Base-by-base conservation (phyloP, 306 rosid genomes). In the Fagus sylvatica region DNA sequence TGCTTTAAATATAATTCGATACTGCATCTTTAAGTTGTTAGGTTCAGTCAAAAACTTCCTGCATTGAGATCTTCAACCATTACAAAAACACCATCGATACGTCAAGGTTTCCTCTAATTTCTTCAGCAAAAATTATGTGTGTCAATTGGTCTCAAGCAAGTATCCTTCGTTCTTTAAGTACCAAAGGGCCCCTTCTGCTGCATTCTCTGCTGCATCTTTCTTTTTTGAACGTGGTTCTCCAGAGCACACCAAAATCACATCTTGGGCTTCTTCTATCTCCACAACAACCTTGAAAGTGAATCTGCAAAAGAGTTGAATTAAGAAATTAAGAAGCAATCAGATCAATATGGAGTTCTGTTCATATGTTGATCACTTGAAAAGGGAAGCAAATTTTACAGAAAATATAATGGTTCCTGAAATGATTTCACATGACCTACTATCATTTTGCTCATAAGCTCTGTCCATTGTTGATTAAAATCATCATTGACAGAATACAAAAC, bases 101-200 rank as follows among this genome's bases (percentile, higher is more conserved):
- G 1, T 57, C 33, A 9, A 10, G 11, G 6, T 57, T 28, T n/a
- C 64, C 6, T 9, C 59, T 42, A 51, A 67, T 22, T 53, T 41
- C 6, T 46, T 40, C 61, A 72, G 51, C 55, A 53, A 40, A 62
- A 64, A 37, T 19, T 78, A 11, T 28, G 53, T 28, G 70, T 28
- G 41, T 66, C 2, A 41, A 59, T 51, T 48, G 42, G 70, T 60
- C 53, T 53, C 43, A 33, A 53, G 46, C 76, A 83, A 48, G 72
- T 83, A 91, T 5, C 96, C 98, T 76, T 41, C 53, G 62, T 85
- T 61, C 80, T 77, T 36, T 69, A 95, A 84, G 91, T 81, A 87
- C 98, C 98, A 92, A 66, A 92, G 77, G 43, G 91, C 96, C 64
- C 88, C 97, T 84, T 91, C 93, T 28, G 98, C 97, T 0, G 98